Evolutionary conservation across 352 stramenopile species (phyloP).

Genomic region (Phytophthora lateralis): DNA sequence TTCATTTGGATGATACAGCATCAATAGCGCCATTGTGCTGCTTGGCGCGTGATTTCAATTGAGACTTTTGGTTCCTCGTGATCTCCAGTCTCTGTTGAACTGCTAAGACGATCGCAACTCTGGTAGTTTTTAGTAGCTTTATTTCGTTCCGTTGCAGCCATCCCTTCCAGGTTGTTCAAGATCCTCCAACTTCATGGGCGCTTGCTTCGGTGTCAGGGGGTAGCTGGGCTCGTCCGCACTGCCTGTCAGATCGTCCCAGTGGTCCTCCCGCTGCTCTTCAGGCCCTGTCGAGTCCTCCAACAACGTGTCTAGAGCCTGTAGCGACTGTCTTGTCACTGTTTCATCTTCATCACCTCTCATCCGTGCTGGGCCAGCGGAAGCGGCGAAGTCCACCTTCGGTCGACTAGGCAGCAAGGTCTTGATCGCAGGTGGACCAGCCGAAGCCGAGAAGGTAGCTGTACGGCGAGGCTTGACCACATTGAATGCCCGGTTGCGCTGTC

Average conservation of each 20-base stretch:
- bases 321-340: conserved; percentile 18
- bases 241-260: conserved; percentile 9
- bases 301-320: conserved; percentile 24
- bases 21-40: too few relatives aligned
- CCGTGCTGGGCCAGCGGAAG: conserved; percentile 16
- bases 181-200: conserved; percentile 24
- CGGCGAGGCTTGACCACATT: conserved; percentile 11
- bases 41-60: too few relatives aligned
- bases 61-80: too few relatives aligned
- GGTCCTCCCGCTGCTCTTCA: conserved; percentile 2
- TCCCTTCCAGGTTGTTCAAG: conserved; percentile 3
- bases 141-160: too few relatives aligned
- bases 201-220: conserved; percentile 11
- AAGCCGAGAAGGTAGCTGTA: conserved; percentile 22
- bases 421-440: conserved; percentile 16
- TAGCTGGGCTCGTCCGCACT: conserved; percentile 20
- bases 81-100: too few relatives aligned
- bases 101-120: too few relatives aligned
- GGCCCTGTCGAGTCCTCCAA: conserved; percentile 17
- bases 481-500: conserved; percentile 15
- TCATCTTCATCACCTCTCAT: conserved; percentile 5
- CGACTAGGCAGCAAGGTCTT: conserved; percentile 7
- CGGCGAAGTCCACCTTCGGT: conserved; percentile 20
- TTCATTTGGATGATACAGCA: too few relatives aligned
- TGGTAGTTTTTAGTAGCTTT: too few relatives aligned